Base-by-base conservation (phyloP, 2,329 filamentous ascomycete genomes). In the Xylariaceae sp. region DNA sequence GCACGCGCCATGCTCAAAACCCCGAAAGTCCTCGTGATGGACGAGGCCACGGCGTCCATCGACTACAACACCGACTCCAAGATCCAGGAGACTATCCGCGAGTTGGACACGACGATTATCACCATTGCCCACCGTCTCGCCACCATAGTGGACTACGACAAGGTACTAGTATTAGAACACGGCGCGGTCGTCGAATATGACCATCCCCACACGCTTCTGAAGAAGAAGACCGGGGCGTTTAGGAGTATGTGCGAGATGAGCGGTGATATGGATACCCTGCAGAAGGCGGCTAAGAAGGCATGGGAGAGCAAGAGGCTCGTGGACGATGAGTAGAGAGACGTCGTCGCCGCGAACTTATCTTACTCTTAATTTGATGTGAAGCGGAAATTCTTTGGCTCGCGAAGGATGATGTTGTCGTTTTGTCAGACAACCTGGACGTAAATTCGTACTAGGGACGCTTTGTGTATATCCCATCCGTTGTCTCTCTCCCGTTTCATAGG, bases 91-190 rank as follows among this genome's bases (percentile, higher is more conserved):
- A 97, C 94, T 0, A 91, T 99, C 58, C 87, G 91, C n/a, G 88
- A 96, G 70, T 81, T 97, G 64, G 87, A 85, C 61, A 89, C 91
- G 70, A 99, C 94, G 0, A 96, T 95, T 57, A 89, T 97, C 68
- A 97, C 94, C 0, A 97, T 99, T 66, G 94, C 94, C 0, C 94
- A 99, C 72, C 84, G 94, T 19, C 77, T 99, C 60, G 91, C 96
- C 69, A 99, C 94, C 0, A 97, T 99, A 71, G 91, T 94, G 31
- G 94, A 99, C 70, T 99, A 97, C 67, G 94, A 99, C 74, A 96
- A 95, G 76, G 92, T 99, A 11, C 76, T 99, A 12, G 91, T 99
- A 9, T 77, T 99, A 3, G 94, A 99, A 67, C 89, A 91, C 69
- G 94, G 94, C 7, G 74, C 81, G 56, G 87, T 97, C 26, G 80